Conservation (phyloP, 345 rosid genomes). For the Camelina laxa region DNA sequence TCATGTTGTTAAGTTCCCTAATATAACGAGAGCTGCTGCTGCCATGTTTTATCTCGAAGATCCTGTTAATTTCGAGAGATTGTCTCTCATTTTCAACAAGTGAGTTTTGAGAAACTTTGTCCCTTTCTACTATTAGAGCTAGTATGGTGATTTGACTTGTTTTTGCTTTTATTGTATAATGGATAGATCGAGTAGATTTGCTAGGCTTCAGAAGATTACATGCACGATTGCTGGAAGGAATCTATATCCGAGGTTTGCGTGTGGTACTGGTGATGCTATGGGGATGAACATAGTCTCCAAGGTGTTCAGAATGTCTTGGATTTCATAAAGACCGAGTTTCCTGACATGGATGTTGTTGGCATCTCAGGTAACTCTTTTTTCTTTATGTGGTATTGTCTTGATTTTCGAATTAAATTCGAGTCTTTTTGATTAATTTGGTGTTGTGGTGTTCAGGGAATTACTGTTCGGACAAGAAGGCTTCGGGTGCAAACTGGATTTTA, state of each 20-base stretch:
- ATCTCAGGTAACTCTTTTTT: conserved; percentile 50
- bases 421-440: conserved; percentile 2
- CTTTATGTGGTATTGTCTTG: background rate
- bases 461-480: conserved; percentile 74
- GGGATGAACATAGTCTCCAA: conserved; percentile 75
- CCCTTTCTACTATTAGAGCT: background rate
- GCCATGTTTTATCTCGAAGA: conserved; percentile 49
- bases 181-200: conserved; percentile 66
- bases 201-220: conserved; percentile 48
- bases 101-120: conserved; percentile 5
- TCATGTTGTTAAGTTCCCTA: conserved; percentile 51
- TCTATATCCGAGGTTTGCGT: conserved; percentile 55
- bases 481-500: conserved; percentile 77
- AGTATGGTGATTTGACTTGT: background rate
- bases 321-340: conserved; percentile 48
- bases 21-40: conserved; percentile 51
- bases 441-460: conserved; percentile 54
- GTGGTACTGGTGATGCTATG: conserved; percentile 76
- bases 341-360: conserved; percentile 67
- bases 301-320: conserved; percentile 66
- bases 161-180: background rate
- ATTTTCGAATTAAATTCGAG: background rate
- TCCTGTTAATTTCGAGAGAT: conserved; percentile 51
- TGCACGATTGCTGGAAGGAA: conserved; percentile 63
- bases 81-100: conserved; percentile 52